A percentile compares a stretch with the other conserved stretches of the same genome.
Conservation (phyloP, 225 moss, liverwort and hornwort species). For the Pleurozium schreberi region DNA sequence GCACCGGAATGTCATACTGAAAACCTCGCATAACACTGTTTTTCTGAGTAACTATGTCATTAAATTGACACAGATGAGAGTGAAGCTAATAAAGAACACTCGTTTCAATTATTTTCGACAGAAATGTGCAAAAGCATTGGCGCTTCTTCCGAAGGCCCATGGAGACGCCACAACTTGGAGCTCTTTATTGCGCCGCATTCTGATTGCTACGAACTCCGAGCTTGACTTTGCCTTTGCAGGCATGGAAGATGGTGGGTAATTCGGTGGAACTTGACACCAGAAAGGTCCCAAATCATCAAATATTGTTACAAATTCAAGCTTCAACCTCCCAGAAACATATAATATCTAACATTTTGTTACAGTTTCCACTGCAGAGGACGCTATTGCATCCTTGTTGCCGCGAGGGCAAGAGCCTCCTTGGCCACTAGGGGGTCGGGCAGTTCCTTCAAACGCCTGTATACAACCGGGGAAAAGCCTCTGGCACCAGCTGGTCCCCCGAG, state of each 20-base stretch:
- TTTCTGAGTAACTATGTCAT: background rate
- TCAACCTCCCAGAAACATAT: background rate
- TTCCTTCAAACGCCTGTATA: slow-evolving; percentile 58
- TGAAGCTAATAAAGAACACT: background rate
- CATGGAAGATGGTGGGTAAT: slow-evolving; percentile 88
- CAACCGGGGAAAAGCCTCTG: slow-evolving; percentile 72
- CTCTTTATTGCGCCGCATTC: slow-evolving; percentile 83
- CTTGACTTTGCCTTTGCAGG: slow-evolving; percentile 93
- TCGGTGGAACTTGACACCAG: background rate
- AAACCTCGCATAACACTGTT: background rate
- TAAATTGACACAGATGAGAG: background rate
- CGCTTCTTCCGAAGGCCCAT: slow-evolving; percentile 92
- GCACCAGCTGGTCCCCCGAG: slow-evolving; percentile 84
- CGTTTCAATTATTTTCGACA: background rate
- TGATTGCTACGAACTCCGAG: slow-evolving; percentile 93
- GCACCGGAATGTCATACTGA: background rate
- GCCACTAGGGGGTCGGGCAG: slow-evolving; percentile 75
- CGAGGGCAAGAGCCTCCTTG: slow-evolving; percentile 85
- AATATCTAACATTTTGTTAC: slow-evolving; percentile 3
- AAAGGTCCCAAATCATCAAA: background rate
- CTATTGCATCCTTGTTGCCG: slow-evolving; percentile 74
- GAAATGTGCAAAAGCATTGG: slow-evolving; percentile 85
- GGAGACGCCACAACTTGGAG: slow-evolving; percentile 93
- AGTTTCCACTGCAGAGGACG: slow-evolving; percentile 81
- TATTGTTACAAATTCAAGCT: background rate